These are phyloP conservation scores for Cystobasidium slooffiae DNA, from an alignment of 1,284 basidiomycete genomes.

Conservation along the genomic window DNA sequence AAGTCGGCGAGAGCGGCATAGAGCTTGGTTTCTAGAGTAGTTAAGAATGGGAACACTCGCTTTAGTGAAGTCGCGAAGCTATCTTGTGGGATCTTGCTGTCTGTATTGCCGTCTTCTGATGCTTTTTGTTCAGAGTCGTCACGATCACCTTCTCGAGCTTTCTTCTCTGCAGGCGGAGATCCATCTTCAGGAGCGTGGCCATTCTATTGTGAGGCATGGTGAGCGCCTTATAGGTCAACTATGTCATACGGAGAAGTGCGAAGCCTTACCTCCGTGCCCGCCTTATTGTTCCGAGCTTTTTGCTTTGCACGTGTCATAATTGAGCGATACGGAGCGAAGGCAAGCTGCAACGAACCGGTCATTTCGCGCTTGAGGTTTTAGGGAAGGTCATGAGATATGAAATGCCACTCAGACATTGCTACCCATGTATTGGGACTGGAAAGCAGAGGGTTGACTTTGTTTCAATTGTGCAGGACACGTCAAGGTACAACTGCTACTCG, in stretches of 20 bases:
- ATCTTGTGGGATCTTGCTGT: not conserved
- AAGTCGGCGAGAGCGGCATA: conserved; percentile 15
- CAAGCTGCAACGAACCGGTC: conserved; percentile 2
- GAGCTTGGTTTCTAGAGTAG: conserved; percentile 3
- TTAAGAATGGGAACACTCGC: conserved; percentile 7
- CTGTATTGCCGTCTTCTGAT: not conserved
- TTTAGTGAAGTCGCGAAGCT: not conserved
- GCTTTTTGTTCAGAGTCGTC: conserved; percentile 14
- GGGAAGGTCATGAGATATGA: not conserved
- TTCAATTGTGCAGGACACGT: no score
- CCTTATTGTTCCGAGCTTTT: conserved; percentile 9
- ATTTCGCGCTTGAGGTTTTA: not conserved
- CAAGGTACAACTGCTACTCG: no score
- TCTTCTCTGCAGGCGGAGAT: not conserved
- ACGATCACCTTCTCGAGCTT: not conserved
- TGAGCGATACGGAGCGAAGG: conserved; percentile 3
- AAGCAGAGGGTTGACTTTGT: not conserved
- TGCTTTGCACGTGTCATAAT: conserved; percentile 22
- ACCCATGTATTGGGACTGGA: not conserved
- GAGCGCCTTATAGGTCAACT: not conserved
- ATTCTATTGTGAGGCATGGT: not conserved
- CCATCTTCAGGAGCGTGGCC: not conserved
- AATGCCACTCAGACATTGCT: not conserved
- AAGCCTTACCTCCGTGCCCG: not conserved
- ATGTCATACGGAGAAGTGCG: not conserved